These are phyloP conservation scores for Beauveria brongniartii DNA, from an alignment of 2,329 filamentous ascomycete genomes.

Conservation along the genomic window DNA sequence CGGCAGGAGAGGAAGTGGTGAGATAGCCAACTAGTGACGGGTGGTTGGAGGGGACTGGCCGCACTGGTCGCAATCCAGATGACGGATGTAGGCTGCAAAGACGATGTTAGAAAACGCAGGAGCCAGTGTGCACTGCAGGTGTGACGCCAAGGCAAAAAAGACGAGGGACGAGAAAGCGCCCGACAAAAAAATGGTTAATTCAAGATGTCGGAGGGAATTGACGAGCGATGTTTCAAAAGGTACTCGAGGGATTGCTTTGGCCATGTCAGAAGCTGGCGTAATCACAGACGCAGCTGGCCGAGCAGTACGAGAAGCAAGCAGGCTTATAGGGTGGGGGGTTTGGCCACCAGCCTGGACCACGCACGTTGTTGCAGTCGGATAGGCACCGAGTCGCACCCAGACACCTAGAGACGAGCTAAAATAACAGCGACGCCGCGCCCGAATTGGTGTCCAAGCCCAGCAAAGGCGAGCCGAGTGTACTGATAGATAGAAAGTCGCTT, in stretches of 20 bases:
- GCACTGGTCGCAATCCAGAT: slow-evolving; percentile 14
- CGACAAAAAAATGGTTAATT: slow-evolving; percentile 10
- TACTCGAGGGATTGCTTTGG: background rate
- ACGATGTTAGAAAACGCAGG: slow-evolving; percentile 10
- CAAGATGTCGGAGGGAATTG: slow-evolving; percentile 15
- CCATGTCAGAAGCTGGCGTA: slow-evolving; percentile 4
- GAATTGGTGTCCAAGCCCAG: background rate
- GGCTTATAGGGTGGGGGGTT: background rate
- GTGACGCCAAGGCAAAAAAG: background rate
- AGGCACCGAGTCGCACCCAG: background rate
- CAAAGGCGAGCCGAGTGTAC: no score
- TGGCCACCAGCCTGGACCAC: background rate
- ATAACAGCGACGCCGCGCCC: background rate
- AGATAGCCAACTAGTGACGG: slow-evolving; percentile 60
- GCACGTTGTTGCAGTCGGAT: background rate
- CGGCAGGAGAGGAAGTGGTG: slow-evolving; percentile 60
- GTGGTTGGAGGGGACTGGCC: slow-evolving; percentile 47
- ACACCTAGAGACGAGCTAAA: background rate
- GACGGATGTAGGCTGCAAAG: slow-evolving; percentile 9
- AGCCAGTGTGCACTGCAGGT: slow-evolving; percentile 10
- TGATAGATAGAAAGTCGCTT: no score
- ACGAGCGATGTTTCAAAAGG: slow-evolving; percentile 4
- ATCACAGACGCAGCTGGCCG: background rate
- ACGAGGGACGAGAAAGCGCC: background rate
- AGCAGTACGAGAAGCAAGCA: background rate